phyloP scores from a whole-genome alignment of 768 basidiomycete genomes.

The Suillus occidentalis region DNA sequence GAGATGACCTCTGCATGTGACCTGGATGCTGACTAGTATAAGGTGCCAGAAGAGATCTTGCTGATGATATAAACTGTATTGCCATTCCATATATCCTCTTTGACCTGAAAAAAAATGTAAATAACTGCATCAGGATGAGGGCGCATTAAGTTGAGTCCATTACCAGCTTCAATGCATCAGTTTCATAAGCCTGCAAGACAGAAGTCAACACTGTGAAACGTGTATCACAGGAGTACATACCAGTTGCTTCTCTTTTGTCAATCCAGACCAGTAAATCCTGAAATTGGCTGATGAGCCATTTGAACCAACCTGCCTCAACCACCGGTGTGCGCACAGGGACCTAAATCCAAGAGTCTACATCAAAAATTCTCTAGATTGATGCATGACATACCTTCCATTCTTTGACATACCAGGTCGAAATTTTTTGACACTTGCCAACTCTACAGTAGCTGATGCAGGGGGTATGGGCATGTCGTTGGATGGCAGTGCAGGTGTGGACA shows the following conservation, averaged over 20 bases:
- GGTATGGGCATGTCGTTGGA: background rate
- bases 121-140: background rate
- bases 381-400: background rate
- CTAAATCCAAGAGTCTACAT: background rate
- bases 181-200: background rate
- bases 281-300: too few relatives aligned
- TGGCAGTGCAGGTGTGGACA: background rate
- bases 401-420: background rate
- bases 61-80: background rate
- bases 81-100: background rate
- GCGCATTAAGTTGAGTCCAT: background rate
- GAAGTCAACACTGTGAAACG: background rate
- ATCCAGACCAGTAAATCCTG: too few relatives aligned
- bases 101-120: background rate
- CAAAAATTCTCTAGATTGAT: background rate
- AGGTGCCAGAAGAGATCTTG: too few relatives aligned
- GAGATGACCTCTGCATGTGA: background rate
- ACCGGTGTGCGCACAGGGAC: background rate
- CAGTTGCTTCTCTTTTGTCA: background rate
- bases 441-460: background rate
- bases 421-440: background rate
- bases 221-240: background rate
- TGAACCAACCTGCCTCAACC: too few relatives aligned
- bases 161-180: background rate
- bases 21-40: too few relatives aligned